phyloP scores from a whole-genome alignment of 164 flowering plant genomes.

The Malania oleifera region DNA sequence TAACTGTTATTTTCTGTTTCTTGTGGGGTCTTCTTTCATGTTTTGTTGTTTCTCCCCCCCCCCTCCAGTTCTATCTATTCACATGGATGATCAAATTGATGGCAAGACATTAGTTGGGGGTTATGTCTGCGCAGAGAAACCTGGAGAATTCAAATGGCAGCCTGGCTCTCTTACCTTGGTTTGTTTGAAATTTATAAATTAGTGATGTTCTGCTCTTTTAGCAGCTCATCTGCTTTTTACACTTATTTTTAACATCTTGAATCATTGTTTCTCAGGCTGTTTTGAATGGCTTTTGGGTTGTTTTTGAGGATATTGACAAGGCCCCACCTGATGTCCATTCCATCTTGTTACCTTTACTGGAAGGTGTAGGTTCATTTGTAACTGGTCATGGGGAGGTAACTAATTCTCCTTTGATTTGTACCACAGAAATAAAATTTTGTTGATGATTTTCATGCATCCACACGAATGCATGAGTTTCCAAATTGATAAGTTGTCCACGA shows the following conservation, averaged over 20 bases:
- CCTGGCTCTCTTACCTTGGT: slow-evolving; percentile 98
- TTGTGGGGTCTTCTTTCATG: neutral
- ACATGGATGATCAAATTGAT: slow-evolving; percentile 98
- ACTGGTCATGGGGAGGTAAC: slow-evolving; percentile 86
- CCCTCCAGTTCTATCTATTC: slow-evolving; percentile 58
- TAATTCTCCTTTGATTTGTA: neutral
- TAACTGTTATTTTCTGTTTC: neutral
- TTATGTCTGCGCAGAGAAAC: slow-evolving; percentile 79
- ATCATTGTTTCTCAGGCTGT: slow-evolving; percentile 53
- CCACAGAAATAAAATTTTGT: too few species aligned
- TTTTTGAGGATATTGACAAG: slow-evolving; percentile 89
- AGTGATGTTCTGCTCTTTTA: neutral
- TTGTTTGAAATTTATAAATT: slow-evolving; percentile 13
- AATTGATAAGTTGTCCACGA: too few species aligned
- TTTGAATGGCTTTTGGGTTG: slow-evolving; percentile 78
- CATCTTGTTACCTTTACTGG: slow-evolving; percentile 71
- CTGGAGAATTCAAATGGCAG: slow-evolving; percentile 98
- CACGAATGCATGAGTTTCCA: too few species aligned
- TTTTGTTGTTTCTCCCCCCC: slow-evolving; percentile 1
- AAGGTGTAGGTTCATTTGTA: slow-evolving; percentile 57
- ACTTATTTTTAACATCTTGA: neutral
- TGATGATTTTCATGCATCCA: too few species aligned
- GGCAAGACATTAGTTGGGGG: slow-evolving; percentile 79
- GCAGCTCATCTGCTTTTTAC: neutral
- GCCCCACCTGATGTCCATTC: slow-evolving; percentile 86